phyloP scores from a whole-genome alignment of 2,329 filamentous ascomycete genomes.

The Monosporascus sp. region DNA sequence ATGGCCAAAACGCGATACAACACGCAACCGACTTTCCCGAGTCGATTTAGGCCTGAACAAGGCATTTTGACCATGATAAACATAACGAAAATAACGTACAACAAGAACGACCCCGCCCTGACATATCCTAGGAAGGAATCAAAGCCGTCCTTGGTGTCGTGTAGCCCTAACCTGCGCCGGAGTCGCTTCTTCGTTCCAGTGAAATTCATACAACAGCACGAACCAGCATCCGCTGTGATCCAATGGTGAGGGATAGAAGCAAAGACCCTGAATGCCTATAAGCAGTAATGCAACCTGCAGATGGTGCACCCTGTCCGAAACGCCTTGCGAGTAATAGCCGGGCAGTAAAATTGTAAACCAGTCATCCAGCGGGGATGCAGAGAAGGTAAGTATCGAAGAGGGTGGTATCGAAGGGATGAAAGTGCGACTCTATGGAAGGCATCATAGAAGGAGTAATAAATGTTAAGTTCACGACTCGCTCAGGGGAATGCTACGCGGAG shows the following conservation, averaged over 20 bases:
- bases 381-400: conserved; percentile 14
- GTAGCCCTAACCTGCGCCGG: neutral
- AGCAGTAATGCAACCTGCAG: neutral
- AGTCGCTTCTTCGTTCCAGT: neutral
- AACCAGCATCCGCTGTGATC: neutral
- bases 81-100: neutral
- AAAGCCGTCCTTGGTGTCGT: neutral
- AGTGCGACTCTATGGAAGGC: conserved; percentile 27
- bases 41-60: neutral
- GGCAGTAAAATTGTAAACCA: neutral
- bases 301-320: neutral
- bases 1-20: neutral
- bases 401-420: conserved; percentile 23
- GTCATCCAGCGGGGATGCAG: neutral
- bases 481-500: conserved; percentile 48
- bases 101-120: neutral
- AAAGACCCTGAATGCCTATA: neutral
- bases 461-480: conserved; percentile 32
- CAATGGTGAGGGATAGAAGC: neutral
- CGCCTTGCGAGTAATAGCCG: neutral
- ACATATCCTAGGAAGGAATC: neutral
- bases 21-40: neutral
- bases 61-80: neutral
- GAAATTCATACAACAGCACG: neutral
- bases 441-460: conserved; percentile 26